These are phyloP conservation scores for Sanghuangporus weigelae DNA, from an alignment of 1,284 basidiomycete species.

Conservation along the genomic window DNA sequence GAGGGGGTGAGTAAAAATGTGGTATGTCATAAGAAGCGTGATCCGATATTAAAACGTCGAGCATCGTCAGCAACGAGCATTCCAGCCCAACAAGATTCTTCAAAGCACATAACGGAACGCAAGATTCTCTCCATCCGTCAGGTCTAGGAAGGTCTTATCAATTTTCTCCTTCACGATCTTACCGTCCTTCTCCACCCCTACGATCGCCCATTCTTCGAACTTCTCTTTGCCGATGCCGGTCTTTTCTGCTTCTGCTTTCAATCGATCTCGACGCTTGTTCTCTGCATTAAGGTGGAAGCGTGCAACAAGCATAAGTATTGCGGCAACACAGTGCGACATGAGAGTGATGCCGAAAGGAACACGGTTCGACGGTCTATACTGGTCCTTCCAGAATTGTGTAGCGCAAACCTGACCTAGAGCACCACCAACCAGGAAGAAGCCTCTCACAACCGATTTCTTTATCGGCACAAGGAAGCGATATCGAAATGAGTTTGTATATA, in stretches of 20 bases:
- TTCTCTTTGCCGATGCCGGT: constrained; percentile 16
- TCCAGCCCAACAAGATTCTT: neutral
- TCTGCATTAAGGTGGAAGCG: constrained; percentile 21
- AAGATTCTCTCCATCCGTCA: constrained; percentile 26
- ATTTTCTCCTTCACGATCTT: constrained; percentile 17
- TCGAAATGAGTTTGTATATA: neutral
- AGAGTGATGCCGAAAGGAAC: constrained; percentile 26
- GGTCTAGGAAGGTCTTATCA: constrained; percentile 24
- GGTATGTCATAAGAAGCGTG: neutral
- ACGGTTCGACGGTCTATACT: constrained; percentile 23
- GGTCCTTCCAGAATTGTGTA: constrained; percentile 26
- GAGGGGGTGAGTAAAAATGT: neutral
- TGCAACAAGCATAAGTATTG: constrained; percentile 22
- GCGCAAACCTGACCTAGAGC: constrained; percentile 26
- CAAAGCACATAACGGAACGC: constrained; percentile 26
- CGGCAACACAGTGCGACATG: constrained; percentile 22
- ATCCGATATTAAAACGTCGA: neutral
- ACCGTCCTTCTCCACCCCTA: constrained; percentile 24
- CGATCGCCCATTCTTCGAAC: constrained; percentile 24
- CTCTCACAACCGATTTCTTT: constrained; percentile 25
- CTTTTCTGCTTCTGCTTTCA: constrained; percentile 16
- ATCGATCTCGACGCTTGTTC: constrained; percentile 26
- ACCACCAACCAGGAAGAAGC: constrained; percentile 28
- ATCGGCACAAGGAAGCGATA: neutral
- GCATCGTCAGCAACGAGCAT: neutral